Evolutionary conservation across 768 basidiomycete species (phyloP).

Genomic region (Mycena chlorophos): DNA sequence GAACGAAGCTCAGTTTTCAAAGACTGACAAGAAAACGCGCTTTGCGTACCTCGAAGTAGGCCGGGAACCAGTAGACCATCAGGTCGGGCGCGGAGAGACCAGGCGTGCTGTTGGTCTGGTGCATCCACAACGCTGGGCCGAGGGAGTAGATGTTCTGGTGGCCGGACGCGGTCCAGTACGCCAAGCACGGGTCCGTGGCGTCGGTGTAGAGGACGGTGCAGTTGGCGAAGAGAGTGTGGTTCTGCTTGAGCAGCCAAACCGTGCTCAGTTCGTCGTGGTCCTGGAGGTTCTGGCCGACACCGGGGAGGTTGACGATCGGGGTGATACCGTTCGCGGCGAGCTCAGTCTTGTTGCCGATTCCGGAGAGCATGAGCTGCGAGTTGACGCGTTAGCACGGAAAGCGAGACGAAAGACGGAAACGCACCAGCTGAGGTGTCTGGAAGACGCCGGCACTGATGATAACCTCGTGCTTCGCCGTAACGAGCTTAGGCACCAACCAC

Average conservation of each 20-base stretch:
- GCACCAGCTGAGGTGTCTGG: slow-evolving; percentile 32
- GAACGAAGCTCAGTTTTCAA: neutral
- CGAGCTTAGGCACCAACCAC: slow-evolving; percentile 12
- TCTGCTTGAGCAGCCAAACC: slow-evolving; percentile 31
- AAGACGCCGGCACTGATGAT: slow-evolving; percentile 32
- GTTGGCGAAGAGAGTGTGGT: slow-evolving; percentile 28
- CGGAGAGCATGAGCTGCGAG: slow-evolving; percentile 29
- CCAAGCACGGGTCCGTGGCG: slow-evolving; percentile 28
- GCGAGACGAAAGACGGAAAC: neutral
- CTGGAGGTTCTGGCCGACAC: slow-evolving; percentile 40
- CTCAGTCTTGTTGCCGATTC: slow-evolving; percentile 33
- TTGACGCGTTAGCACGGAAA: neutral
- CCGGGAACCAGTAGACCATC: slow-evolving; percentile 29
- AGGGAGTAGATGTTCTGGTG: slow-evolving; percentile 33
- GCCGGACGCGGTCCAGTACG: slow-evolving; percentile 23
- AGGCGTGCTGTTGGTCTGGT: slow-evolving; percentile 22
- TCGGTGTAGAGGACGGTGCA: slow-evolving; percentile 28
- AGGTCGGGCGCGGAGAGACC: slow-evolving; percentile 27
- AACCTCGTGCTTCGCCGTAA: slow-evolving; percentile 30
- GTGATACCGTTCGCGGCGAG: slow-evolving; percentile 28
- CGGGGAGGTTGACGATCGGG: slow-evolving; percentile 32
- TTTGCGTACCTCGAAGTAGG: slow-evolving; percentile 22
- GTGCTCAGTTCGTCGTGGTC: slow-evolving; percentile 35
- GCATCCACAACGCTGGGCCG: slow-evolving; percentile 20
- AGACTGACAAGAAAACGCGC: neutral